Conservation (phyloP, 164 flowering plant species). For the Brasenia schreberi region DNA sequence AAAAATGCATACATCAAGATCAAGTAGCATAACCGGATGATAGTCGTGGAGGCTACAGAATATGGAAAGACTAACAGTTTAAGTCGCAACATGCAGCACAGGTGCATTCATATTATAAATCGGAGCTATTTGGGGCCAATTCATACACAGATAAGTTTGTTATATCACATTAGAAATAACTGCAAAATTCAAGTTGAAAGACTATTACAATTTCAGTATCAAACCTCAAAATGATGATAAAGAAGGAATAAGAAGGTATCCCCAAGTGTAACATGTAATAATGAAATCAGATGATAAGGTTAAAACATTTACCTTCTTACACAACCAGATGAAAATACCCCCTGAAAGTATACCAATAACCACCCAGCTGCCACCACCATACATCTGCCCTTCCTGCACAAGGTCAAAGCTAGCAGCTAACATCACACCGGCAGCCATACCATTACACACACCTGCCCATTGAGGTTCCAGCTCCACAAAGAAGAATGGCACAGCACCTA, state of each 20-base stretch:
- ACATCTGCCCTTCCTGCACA: slow-evolving; percentile 82
- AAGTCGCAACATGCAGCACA: too few species aligned
- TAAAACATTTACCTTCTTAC: slow-evolving; percentile 62
- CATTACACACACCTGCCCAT: slow-evolving; percentile 95
- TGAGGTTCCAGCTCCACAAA: slow-evolving; percentile 95
- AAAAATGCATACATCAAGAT: too few species aligned
- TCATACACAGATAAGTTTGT: too few species aligned
- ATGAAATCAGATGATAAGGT: background rate
- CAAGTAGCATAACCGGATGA: too few species aligned
- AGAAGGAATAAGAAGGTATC: background rate
- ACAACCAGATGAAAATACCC: slow-evolving; percentile 79
- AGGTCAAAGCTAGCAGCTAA: slow-evolving; percentile 99
- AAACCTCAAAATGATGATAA: too few species aligned
- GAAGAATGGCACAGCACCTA: slow-evolving; percentile 97
- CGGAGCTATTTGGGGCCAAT: too few species aligned
- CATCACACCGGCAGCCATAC: slow-evolving; percentile 99
- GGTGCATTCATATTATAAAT: too few species aligned
- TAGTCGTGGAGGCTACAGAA: too few species aligned
- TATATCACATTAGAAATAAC: too few species aligned
- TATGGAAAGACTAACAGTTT: too few species aligned
- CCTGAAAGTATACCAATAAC: slow-evolving; percentile 78
- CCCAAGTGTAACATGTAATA: background rate
- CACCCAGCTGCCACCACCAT: slow-evolving; percentile 92
- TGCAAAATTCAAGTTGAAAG: too few species aligned
- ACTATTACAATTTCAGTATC: too few species aligned